Evolutionary conservation across 495 filamentous ascomycete genomes (phyloP), one percentile per base, ranked within the genome.

Genomic region (Daldinia bambusicola): DNA sequence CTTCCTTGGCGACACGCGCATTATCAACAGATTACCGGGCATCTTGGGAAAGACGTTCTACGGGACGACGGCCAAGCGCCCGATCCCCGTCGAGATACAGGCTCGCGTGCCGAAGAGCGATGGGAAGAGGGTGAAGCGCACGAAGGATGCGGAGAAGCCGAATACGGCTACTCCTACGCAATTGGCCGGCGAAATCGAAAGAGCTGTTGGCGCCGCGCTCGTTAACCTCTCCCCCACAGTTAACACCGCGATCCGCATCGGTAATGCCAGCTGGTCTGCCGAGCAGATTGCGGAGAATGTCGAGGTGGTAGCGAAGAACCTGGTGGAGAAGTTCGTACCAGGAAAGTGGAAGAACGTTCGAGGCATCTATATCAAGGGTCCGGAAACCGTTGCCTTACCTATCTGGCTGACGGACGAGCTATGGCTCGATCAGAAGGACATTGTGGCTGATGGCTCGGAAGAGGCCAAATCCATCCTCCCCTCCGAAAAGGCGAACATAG

Each of bases 351-450:
- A 87, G 66, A 93, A 92, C 75, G 87, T 98, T 56, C 89, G 90
- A 79, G 86, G 86, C 53, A 77, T 98, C 52, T 93, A 97, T 81
- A 84, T 99, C 80, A 99, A 98, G 84, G 75, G 72, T 14, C 89
- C 92, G 9, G 88, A 90, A 71, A 96, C 93, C 9, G 91, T 88
- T 65, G 93, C 94, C 12, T 82, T 99, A 71, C 95, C 95, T 13
- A 89, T 99, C 67, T 99, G 93, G 91, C 83, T 98, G 75, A 91
- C 95, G 8, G 88, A 90, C 74, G 92, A 98, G 82, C 80, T 99
- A 58, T 99, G 94, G 93, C 81, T 91, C 36, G 91, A 93, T 57
- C 91, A 94, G 69, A 83, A 72, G 56, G 92, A 97, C 79, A 90
- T 98, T 5, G 80, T 97, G 6, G 80, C 85, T 4, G 82, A 89